phyloP scores from a whole-genome alignment of 495 filamentous ascomycete species.

The Poronia punctata region DNA sequence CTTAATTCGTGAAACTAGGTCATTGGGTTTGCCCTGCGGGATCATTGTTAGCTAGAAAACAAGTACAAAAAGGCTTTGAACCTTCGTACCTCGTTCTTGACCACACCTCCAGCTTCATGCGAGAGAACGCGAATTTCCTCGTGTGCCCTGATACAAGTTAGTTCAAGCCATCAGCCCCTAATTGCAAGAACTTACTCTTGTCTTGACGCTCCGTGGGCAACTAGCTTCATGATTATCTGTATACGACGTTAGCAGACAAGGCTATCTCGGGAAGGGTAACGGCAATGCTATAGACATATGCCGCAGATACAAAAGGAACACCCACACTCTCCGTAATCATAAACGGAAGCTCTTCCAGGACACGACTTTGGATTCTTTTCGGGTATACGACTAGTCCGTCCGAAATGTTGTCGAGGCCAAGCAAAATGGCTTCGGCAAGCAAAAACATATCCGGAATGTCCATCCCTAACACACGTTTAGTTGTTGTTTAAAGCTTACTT shows the following conservation, averaged over 20 bases:
- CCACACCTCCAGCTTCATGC: constrained; percentile 72
- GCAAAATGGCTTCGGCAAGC: constrained; percentile 58
- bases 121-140: constrained; percentile 84
- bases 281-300: neutral
- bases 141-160: constrained; percentile 50
- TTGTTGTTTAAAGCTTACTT: neutral
- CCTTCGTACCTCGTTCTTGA: constrained; percentile 52
- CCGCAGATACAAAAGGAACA: neutral
- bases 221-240: constrained; percentile 77
- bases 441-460: constrained; percentile 50
- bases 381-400: constrained; percentile 70
- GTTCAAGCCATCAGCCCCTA: neutral
- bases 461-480: constrained; percentile 8
- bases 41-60: neutral
- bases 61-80: neutral
- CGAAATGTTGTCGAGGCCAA: constrained; percentile 62
- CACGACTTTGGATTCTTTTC: constrained; percentile 54
- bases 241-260: constrained; percentile 16
- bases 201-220: constrained; percentile 64
- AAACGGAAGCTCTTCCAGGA: constrained; percentile 57
- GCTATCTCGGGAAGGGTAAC: neutral
- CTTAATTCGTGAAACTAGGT: constrained; percentile 76
- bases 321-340: constrained; percentile 24
- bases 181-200: constrained; percentile 49
- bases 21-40: constrained; percentile 66